Evolutionary conservation across 495 filamentous ascomycete species (phyloP), one percentile per base, ranked within the genome.

Genomic region (Penicillium egyptiacum): DNA sequence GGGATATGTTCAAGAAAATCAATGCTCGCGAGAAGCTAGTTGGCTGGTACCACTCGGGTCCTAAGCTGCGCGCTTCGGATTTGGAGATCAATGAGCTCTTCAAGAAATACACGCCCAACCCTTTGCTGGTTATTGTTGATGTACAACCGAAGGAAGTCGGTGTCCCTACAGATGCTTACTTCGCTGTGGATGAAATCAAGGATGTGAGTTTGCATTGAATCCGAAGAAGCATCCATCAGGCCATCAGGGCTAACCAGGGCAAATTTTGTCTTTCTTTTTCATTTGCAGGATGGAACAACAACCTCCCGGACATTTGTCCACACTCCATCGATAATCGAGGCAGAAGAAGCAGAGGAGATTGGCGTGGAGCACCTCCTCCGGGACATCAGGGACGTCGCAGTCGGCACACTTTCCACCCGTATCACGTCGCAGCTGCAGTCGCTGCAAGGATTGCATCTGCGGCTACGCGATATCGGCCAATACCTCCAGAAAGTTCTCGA

Each of bases 1-100:
- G 92, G 81, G 94, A 98, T 75, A 98, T 98, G 94, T 98, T 98
- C 82, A 98, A 98, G 83, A 98, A 98, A 77, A 92, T 98, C 79
- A 98, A 98, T 80, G 94, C 94, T 55, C 81, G 91, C 53, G 94
- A 98, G 78, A 98, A 98, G 86, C 82, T 98, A 69, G 92, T 98
- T 79, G 94, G 94, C 74, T 98, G 94, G 94, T 98, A 98, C 75
- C 94, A 98, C 74, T 96, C 95, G 9, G 94, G 94, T 48, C 94
- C 94, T 22, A 98, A 98, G 79, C 81, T 98, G 65, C 87, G 94
- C 62, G 95, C 92, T 53, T 96, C 92, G 40, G 94, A 98, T 82
- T 82, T 98, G 64, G 92, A 98, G 79, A 96, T 98, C 85, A 98
- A 98, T 78, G 94, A 98, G 75, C 85, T 98, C 50, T 97, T 98